phyloP scores from a whole-genome alignment of 805 yeast genomes.

The Candida multigemmis region DNA sequence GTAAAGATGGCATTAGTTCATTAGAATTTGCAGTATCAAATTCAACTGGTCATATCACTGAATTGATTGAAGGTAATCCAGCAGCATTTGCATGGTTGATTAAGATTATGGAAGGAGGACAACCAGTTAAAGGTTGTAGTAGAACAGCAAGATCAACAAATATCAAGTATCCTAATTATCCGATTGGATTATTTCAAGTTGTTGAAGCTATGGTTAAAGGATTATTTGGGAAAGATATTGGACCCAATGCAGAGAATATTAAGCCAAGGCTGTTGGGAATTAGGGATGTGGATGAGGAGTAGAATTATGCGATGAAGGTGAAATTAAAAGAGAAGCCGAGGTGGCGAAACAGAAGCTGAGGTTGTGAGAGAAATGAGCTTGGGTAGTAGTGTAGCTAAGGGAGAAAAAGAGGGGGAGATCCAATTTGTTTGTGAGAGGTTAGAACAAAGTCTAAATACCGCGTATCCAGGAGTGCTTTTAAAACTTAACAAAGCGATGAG shows the following conservation, averaged over 20 bases:
- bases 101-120: slow-evolving; percentile 19
- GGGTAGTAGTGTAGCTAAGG: no score
- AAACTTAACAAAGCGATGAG: no score
- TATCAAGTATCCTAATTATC: slow-evolving; percentile 37
- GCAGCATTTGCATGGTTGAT: slow-evolving; percentile 10
- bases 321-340: no score
- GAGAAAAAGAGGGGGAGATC: no score
- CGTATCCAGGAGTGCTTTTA: no score
- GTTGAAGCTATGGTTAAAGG: slow-evolving; percentile 8
- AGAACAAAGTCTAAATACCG: no score
- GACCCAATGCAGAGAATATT: slow-evolving; percentile 23
- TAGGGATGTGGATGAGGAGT: no score
- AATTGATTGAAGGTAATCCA: slow-evolving; percentile 7
- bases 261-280: no score
- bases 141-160: slow-evolving; percentile 41
- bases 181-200: slow-evolving; percentile 27
- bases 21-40: slow-evolving; percentile 14
- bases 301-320: no score
- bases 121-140: slow-evolving; percentile 40
- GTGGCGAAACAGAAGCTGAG: no score
- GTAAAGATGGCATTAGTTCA: slow-evolving; percentile 13
- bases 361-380: no score
- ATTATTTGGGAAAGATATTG: slow-evolving; percentile 9
- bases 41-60: slow-evolving; percentile 15
- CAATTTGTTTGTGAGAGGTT: no score